Base-by-base conservation (phyloP, 192 early-diverging fungal genomes). In the Podila clonocystis region DNA sequence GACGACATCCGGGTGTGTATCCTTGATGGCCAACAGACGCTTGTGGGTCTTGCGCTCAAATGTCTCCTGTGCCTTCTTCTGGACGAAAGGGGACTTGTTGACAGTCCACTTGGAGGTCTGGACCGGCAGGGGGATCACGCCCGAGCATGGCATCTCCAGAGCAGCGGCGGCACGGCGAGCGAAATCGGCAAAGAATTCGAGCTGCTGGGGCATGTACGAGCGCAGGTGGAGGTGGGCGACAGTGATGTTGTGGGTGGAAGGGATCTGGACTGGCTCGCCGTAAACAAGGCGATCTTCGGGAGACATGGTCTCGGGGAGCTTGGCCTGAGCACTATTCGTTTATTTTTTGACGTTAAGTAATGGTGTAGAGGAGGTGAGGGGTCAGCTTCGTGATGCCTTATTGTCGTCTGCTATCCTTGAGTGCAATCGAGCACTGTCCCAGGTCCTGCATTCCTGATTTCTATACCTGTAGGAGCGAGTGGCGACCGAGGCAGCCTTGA, bases 1-100 rank as follows among this genome's bases (percentile, higher is more conserved):
- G 24, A 97, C 87, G 0, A 89, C 90, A 58, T 94, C 92, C 12
- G 86, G 87, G 62, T 94, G 85, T 26, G 92, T 84, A 72, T 97
- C 95, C 62, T 91, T 90, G 28, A 97, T 87, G 55, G 94, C 91
- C 68, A 99, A 74, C 31, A 92, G 71, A 29, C 96, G 89, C 84
- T 92, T 91, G 80, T 95, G 91, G 61, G 94, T 96, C 83, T 93
- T 92, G 60, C 94, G 89, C 86, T 98, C 97, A 89, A 99, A 99
- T 19, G 95, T 92, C 82, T 99, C 97, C 87, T 97, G 96, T 30
- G 94, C 89, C 84, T 97, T 97, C 77, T 96, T 98, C 87, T 98
- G 92, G 28, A 97, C 91, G 83, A 99, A 99, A 17, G 98, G 97
- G 28, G 95, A 97, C 67, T 92, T 92, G 50, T 93, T 90, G 45